These are phyloP conservation scores for Rhizopus microsporus DNA, from an alignment of 371 early-diverging fungal genomes.

Conservation along the genomic window DNA sequence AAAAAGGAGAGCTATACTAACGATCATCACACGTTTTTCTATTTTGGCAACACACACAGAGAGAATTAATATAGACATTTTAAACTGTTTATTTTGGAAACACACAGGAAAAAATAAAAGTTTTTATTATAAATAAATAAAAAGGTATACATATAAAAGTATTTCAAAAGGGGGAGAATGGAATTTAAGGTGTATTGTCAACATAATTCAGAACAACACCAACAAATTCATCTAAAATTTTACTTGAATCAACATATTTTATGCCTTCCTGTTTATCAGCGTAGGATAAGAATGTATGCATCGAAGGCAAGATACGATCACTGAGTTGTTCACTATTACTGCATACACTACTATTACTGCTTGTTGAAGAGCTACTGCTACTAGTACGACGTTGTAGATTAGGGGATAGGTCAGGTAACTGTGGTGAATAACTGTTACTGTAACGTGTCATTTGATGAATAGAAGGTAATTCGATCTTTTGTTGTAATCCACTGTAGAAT, in stretches of 20 bases:
- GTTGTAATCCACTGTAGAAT: slow-evolving; percentile 45
- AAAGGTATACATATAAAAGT: background rate
- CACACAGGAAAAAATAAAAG: background rate
- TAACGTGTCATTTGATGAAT: slow-evolving; percentile 17
- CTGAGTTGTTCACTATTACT: slow-evolving; percentile 6
- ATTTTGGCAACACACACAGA: too few species aligned
- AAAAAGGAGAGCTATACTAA: too few species aligned
- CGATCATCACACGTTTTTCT: too few species aligned
- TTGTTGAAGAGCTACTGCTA: slow-evolving; percentile 40
- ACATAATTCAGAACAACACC: slow-evolving; percentile 36
- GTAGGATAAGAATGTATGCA: slow-evolving; percentile 31
- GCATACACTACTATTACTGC: slow-evolving; percentile 26
- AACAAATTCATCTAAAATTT: slow-evolving; percentile 35
- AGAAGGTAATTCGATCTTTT: slow-evolving; percentile 48
- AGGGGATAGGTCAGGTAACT: slow-evolving; percentile 42
- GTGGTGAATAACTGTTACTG: slow-evolving; percentile 23
- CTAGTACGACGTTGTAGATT: slow-evolving; percentile 38
- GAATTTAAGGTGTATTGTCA: slow-evolving; percentile 22
- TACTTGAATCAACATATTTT: slow-evolving; percentile 31
- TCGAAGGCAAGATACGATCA: slow-evolving; percentile 27
- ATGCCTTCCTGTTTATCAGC: slow-evolving; percentile 23
- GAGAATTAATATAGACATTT: too few species aligned
- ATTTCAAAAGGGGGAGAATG: background rate
- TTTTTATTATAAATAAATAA: background rate
- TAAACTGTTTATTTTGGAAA: too few species aligned